Conservation (phyloP, 2,329 filamentous ascomycete species). For the Escovopsis sp. region DNA sequence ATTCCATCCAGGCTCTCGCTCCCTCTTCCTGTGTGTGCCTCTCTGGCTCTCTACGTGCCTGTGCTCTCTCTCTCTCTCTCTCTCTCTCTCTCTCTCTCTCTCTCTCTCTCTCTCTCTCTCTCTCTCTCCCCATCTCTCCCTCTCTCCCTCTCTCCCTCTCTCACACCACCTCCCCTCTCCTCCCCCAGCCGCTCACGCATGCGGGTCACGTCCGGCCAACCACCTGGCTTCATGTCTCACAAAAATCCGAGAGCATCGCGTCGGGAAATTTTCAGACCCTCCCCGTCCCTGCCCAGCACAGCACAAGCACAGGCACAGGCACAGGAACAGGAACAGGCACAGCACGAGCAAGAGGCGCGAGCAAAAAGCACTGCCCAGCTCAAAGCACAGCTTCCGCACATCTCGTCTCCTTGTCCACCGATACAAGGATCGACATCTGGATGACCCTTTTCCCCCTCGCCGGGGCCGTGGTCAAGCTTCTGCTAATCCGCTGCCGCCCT, state of each 20-base stretch:
- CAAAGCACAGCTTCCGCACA: too few relatives aligned
- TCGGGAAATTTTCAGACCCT: background rate
- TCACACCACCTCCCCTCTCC: too few relatives aligned
- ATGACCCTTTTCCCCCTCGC: background rate
- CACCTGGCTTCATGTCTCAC: conserved; percentile 11
- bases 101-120: background rate
- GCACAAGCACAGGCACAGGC: too few relatives aligned
- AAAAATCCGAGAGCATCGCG: conserved; percentile 1
- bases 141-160: background rate
- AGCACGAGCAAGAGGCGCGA: too few relatives aligned
- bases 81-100: background rate
- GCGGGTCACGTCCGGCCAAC: conserved; percentile 15
- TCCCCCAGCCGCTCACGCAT: conserved; percentile 13
- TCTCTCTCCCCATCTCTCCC: background rate
- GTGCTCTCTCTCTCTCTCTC: too few relatives aligned
- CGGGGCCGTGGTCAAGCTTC: conserved; percentile 1
- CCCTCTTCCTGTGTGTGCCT: too few relatives aligned
- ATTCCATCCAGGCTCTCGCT: too few relatives aligned
- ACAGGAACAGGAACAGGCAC: too few relatives aligned
- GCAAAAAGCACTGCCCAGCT: too few relatives aligned
- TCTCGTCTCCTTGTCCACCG: conserved; percentile 1
- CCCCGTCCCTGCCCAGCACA: background rate
- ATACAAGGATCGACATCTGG: background rate
- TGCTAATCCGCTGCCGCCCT: conserved; percentile 4
- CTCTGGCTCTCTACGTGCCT: too few relatives aligned